phyloP scores from a whole-genome alignment of 2,329 filamentous ascomycete species.

The Samsoniella hepiali region DNA sequence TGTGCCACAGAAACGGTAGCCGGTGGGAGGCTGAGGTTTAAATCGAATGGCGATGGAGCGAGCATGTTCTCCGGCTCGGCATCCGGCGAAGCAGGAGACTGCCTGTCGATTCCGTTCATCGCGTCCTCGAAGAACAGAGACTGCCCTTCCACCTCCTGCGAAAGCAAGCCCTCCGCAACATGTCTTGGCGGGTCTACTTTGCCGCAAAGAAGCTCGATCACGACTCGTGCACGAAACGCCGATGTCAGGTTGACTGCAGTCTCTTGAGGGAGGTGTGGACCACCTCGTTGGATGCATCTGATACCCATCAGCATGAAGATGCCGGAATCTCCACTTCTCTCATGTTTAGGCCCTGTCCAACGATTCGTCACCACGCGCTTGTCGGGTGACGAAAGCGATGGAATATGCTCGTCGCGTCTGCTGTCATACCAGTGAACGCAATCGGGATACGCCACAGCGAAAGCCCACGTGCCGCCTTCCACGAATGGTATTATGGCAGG shows the following conservation, averaged over 20 bases:
- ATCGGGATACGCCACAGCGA: slow-evolving; percentile 13
- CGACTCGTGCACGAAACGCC: slow-evolving; percentile 6
- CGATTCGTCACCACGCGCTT: neutral
- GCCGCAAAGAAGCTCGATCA: slow-evolving; percentile 13
- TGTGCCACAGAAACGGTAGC: neutral
- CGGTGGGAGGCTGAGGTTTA: neutral
- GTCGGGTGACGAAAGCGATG: neutral
- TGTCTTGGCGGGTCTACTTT: slow-evolving; percentile 6
- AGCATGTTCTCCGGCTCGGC: neutral
- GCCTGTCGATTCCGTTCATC: neutral
- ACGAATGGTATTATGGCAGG: neutral
- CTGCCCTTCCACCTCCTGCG: slow-evolving; percentile 7
- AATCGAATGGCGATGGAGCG: neutral
- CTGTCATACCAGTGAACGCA: slow-evolving; percentile 15
- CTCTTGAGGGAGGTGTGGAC: slow-evolving; percentile 10
- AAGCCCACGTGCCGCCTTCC: neutral
- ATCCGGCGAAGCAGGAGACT: neutral
- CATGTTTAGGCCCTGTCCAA: neutral
- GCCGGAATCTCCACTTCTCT: slow-evolving; percentile 3
- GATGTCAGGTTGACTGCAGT: slow-evolving; percentile 1
- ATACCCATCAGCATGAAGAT: slow-evolving; percentile 16
- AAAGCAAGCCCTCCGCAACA: neutral
- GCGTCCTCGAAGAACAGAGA: slow-evolving; percentile 11
- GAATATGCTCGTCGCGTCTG: neutral
- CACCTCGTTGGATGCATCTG: slow-evolving; percentile 12